Evolutionary conservation across 495 filamentous ascomycete genomes (phyloP), one percentile per base, ranked within the genome.

Genomic region (Lepidopterella palustris): DNA sequence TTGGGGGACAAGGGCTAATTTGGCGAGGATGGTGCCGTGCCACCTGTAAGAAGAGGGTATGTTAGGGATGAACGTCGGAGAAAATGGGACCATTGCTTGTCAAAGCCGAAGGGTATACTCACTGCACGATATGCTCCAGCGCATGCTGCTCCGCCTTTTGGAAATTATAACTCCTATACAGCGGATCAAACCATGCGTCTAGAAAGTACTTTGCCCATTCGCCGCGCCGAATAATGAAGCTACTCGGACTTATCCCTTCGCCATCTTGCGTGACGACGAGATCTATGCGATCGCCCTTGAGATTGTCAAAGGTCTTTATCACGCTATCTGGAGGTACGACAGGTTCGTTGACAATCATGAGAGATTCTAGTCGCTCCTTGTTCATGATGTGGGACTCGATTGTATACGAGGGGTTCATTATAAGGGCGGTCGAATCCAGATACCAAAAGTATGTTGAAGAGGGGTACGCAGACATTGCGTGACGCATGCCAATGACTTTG

Each of bases 11-110:
- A 99, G 75, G 1, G 87, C 91, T 55, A 96, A 73, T 65, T 89
- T 89, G 21, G 91, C 87, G 20, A 99, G 80, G 54, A 97, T 89
- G 0, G 93, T 99, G n/a, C 93, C 91, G 70, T 99, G 95, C 95
- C 95, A 99, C 78, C 96, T 93, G 29, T 21, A 11, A 24, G 8
- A 24, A 15, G 62, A 55, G n/a, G 11, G 47, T 63, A 48, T 40
- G 23, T 24, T 10, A 42, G 35, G 11, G 21, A 9, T 11, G 55
- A 9, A 26, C n/a, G 24, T 35, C 20, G 39, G 4, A 59, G 29
- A 29, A 24, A 49, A 23, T 21, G 8, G 55, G 20, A 21, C 9
- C 35, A 13, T 18, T 4, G 9, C 3, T 42, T 42, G 3, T 42
- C 13, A 42, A 42, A 9, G 9, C 54, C 18, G 24, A 55, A 50